Base-by-base conservation (phyloP, 2,329 filamentous ascomycete genomes). In the Fusarium tupiense region DNA sequence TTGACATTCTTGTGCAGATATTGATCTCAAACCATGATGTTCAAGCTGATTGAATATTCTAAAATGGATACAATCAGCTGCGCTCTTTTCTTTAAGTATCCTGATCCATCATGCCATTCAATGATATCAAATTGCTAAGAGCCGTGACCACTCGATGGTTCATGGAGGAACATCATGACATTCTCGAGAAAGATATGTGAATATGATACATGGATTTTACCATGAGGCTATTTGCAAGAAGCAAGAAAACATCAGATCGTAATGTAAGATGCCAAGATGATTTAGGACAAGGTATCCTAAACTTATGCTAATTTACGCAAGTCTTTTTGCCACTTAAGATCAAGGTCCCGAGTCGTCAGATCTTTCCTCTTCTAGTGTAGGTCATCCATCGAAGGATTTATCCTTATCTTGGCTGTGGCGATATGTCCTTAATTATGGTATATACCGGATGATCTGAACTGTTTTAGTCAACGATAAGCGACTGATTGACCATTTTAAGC, bases 151-250 rank as follows among this genome's bases (percentile, higher is more conserved):
- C 5, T 35, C 17, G 8, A 13, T 20, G 24, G 12, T 26, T 10
- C 19, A 46, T 2, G 8, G 8, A 14, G 19, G 19, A 10, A 26
- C 8, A 7, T 2, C 8, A 26, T 47, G 44, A 14, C 12, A 26
- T 46, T 13, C 5, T 26, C 4, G 8, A 20, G 14, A 24, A 24
- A 11, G 11, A 26, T 13, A 13, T 6, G 5, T 1, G 43, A 6
- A 6, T 26, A 14, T 14, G 0, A 20, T 46, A 8, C 4, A 10
- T 20, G 24, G 2, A 4, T 7, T 10, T 14, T 20, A 4, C 44
- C 4, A 3, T 3, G 7, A 29, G 6, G 6, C 12, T 10, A 3
- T 6, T 10, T 8, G 10, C 4, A 10, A 0, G 13, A 6, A 4
- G 12, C 8, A 9, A 29, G 12, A 14, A 6, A 29, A 14, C 19